Evolutionary conservation across 2,329 filamentous ascomycete genomes (phyloP).

Genomic region (Leptographium procerum): DNA sequence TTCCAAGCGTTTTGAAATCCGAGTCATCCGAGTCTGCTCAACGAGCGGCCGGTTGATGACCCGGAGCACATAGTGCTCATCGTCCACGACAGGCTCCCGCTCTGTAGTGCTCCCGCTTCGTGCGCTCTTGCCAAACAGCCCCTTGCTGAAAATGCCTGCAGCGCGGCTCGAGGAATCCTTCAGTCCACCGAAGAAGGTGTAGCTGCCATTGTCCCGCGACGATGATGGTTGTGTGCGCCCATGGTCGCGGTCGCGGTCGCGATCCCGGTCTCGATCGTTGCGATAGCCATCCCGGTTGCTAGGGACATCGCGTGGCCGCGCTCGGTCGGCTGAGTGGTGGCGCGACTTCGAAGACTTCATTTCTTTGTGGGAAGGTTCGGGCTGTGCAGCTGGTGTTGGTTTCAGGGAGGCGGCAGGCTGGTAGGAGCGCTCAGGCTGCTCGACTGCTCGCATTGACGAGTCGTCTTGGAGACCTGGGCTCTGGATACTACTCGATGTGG

Average conservation of each 20-base stretch:
- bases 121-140: constrained; percentile 67
- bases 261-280: constrained; percentile 19
- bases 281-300: constrained; percentile 25
- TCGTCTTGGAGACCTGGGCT: neutral
- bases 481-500: neutral
- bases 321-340: constrained; percentile 64
- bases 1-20: constrained; percentile 82
- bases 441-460: constrained; percentile 9
- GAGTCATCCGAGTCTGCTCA: constrained; percentile 79
- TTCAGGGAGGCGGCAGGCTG: constrained; percentile 32
- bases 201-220: constrained; percentile 49
- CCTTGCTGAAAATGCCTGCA: constrained; percentile 71
- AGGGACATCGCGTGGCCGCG: constrained; percentile 30
- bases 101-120: constrained; percentile 61
- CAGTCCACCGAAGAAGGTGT: constrained; percentile 59
- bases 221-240: constrained; percentile 39
- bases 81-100: constrained; percentile 54
- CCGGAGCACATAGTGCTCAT: constrained; percentile 74
- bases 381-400: constrained; percentile 49
- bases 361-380: constrained; percentile 56
- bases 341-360: constrained; percentile 55
- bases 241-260: constrained; percentile 20
- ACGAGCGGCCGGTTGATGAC: constrained; percentile 79
- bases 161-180: constrained; percentile 62
- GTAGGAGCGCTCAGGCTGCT: constrained; percentile 26